These are phyloP conservation scores for Arthrobotrys sinensis DNA, from an alignment of 2,329 filamentous ascomycete genomes.

Conservation along the genomic window DNA sequence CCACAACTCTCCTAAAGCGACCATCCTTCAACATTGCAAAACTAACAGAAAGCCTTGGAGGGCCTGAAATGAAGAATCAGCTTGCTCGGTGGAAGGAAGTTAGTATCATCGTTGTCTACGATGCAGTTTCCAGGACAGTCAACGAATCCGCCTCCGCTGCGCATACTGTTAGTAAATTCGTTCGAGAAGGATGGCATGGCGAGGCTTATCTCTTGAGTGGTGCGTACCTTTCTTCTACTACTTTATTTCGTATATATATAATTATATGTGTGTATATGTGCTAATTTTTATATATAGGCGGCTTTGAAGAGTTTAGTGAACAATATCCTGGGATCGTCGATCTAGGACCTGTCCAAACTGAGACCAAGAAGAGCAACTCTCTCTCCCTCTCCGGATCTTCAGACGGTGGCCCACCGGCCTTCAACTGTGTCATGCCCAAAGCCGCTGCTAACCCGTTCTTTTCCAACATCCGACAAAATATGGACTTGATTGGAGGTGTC, in stretches of 20 bases:
- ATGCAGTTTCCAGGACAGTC: conserved; percentile 80
- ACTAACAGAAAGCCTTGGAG: conserved; percentile 87
- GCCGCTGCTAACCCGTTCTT: conserved; percentile 90
- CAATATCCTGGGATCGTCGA: conserved; percentile 79
- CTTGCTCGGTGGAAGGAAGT: conserved; percentile 84
- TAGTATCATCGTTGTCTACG: conserved; percentile 88
- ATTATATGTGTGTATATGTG: background rate
- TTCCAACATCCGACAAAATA: conserved; percentile 94
- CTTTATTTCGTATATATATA: background rate
- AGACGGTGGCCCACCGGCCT: conserved; percentile 78
- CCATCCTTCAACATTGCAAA: conserved; percentile 92
- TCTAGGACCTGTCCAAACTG: conserved; percentile 67
- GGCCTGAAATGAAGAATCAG: conserved; percentile 77
- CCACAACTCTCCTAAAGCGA: conserved; percentile 91
- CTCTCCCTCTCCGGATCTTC: conserved; percentile 64
- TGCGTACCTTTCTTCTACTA: conserved; percentile 40
- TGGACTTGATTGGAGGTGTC: conserved; percentile 93
- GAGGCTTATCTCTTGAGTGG: conserved; percentile 79
- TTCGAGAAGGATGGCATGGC: conserved; percentile 84
- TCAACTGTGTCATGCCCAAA: conserved; percentile 78
- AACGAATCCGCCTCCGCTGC: conserved; percentile 85
- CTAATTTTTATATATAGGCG: conserved; percentile 71
- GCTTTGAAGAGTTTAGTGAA: conserved; percentile 81
- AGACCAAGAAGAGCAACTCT: conserved; percentile 69
- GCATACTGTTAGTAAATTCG: conserved; percentile 95